Base-by-base conservation (phyloP, 306 rosid genomes). In the Malus asiatica region DNA sequence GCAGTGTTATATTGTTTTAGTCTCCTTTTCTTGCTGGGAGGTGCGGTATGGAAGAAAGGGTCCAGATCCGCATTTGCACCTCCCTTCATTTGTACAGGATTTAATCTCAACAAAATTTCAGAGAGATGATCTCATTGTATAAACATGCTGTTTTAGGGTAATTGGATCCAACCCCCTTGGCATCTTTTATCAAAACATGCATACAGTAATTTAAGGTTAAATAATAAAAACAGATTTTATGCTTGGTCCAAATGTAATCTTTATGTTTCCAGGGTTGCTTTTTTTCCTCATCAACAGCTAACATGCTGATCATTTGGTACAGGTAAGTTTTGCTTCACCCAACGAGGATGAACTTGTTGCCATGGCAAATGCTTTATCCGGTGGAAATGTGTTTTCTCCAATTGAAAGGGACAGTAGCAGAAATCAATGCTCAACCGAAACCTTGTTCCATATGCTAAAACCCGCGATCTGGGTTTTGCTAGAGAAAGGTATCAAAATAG, bases 261-360 rank as follows among this genome's bases (percentile, higher is more conserved):
- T 38, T 38, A 7, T 38, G 8, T 38, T 38, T 38, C 42, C 42
- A 38, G 42, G 42, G 42, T 38, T 7, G 42, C 42, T 29, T 42
- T 10, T 60, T 51, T 51, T 7, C 22, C 48, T 63, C 44, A 1
- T 45, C 14, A 16, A 18, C 46, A 20, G 4, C 67, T 38, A 3
- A 38, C 52, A 15, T 60, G 18, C 29, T 77, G 40, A 42, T 14
- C 38, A 70, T 62, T 70, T 46, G 78, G 58, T 58, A 29, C 80
- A 92, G 96, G 88, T 92, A 77, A 76, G 73, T 72, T 83, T 80
- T 84, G 88, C 91, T 66, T 94, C 98, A 45, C 97, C 98, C 40
- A 94, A 92, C 70, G 95, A 89, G 88, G 90, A 87, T 83, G 95
- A 94, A 79, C 97, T 94, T 67, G 82, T 86, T 44, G 90, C 95